Evolutionary conservation across 164 flowering plant genomes (phyloP).

Genomic region (Umbellularia californica): DNA sequence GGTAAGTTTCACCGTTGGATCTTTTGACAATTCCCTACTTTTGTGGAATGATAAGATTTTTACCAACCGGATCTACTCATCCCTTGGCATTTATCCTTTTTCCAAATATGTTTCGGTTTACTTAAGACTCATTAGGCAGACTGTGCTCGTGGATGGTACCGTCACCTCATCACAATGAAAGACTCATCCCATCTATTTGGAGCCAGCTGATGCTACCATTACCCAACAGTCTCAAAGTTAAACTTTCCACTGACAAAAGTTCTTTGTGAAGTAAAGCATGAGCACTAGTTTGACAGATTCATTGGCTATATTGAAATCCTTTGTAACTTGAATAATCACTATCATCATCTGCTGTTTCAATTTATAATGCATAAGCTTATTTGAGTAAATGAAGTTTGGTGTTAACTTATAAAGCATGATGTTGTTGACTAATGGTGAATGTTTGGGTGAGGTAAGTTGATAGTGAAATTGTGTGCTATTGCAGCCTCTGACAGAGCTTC

Average conservation of each 20-base stretch:
- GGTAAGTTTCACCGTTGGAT: neutral
- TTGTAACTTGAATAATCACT: neutral
- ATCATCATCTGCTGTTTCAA: neutral
- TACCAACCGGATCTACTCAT: neutral
- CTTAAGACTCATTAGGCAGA: no score
- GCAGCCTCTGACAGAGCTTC: slow-evolving; percentile 78
- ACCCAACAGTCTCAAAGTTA: neutral
- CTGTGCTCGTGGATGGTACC: no score
- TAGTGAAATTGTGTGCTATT: slow-evolving; percentile 1
- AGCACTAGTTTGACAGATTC: neutral
- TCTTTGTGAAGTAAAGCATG: neutral
- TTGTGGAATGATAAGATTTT: neutral
- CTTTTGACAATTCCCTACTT: neutral
- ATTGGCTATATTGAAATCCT: neutral
- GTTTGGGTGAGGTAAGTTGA: neutral
- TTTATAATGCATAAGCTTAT: no score
- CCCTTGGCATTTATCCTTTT: neutral
- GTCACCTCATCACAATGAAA: no score
- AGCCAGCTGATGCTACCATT: neutral
- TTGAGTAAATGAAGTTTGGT: no score
- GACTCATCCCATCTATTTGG: neutral
- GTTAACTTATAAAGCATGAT: no score
- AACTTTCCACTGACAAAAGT: neutral
- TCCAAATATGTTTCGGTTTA: no score
- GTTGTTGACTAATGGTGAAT: no score